Evolutionary conservation across 805 yeast species (phyloP), one percentile per base, ranked within the genome.

Genomic region (Cyberlindnera bimundalis): DNA sequence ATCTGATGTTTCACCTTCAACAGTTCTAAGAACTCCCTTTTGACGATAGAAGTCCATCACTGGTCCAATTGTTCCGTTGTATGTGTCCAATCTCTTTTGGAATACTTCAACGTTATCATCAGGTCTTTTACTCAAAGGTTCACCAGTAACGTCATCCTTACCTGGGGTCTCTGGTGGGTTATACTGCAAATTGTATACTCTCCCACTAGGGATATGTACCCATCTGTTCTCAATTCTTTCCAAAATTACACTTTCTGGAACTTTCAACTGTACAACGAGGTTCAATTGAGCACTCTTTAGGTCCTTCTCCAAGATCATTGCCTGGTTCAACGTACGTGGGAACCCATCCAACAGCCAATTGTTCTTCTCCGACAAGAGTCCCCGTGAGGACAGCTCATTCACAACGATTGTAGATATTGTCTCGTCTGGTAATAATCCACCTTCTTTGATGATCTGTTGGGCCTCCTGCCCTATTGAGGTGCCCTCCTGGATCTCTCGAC

Each of bases 331-430:
- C 0, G 93, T 91, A 47, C 98, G 70, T 5, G 98, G 98, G 55
- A 89, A 91, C 31, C 98, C 98, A 60, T 90, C 98, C 35, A 91
- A 67, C 23, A 90, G 66, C 86, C 95, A 90, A 2, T 79, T 50
- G 2, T 62, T 39, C 0, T 62, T 33, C 27, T 65, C 61, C 15
- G 19, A 17, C 16, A 79, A 65, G 72, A 81, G 76, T 8, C 61
- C 52, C 6, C 61, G 54, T 6, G 47, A 40, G 7, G 50, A 38
- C 41, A 88, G 60, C 37, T 84, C 81, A 12, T 58, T 46, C 2
- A 71, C 66, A 2, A 88, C 74, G 23, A 88, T 56, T 3, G 61
- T 63, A 2, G 81, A 79, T 75, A 90, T 83, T 13, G 78, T 62
- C 0, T 60, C 46, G 59, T 91, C 96, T 0, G 96, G 95, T 1